Evolutionary conservation across 805 yeast genomes (phyloP), one percentile per base, ranked within the genome.

Genomic region (Ogataea pilisensis): DNA sequence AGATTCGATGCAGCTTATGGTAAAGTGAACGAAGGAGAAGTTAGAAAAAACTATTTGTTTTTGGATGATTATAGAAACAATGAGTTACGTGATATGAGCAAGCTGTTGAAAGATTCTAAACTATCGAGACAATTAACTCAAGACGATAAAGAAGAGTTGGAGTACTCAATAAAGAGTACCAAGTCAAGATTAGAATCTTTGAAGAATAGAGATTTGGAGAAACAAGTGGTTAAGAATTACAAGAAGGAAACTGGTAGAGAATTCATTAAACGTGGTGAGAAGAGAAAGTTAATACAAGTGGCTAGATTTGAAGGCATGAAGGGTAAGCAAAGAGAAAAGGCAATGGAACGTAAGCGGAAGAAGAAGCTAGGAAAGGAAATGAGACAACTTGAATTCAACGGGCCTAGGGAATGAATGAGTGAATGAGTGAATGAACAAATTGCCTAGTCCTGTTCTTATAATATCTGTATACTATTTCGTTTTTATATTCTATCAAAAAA

Each of bases 1-100:
- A 72, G 99, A 51, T 93, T 93, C 60, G 96, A 93, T 61, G 75
- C 91, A 3, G 89, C 96, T 0, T 78, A 79, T 48, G 98, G 98
- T 42, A 83, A 79, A 52, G 86, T 93, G 1, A 91, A 90, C 58
- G 64, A 76, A 43, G 66, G 70, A 25, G 70, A 72, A 43, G 75
- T 85, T 14, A 71, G 97, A 45, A 76, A 79, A 54, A 82, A 91
- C 55, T 93, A 93, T 65, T 74, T 78, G 33, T 93, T 93, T 57
- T 65, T 93, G 43, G 95, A 89, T 61, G 89, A 84, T 30, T 93
- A 93, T 60, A 74, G 98, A 60, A 71, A 81, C 48, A 61, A 69
- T 8, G 99, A 93, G 58, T 70, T 93, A 29, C 50, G 63, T 2
- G 76, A 80, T 32, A 70, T 91, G 69, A 69, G 76, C 37, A 48